Base-by-base conservation (phyloP, 2,329 filamentous ascomycete species). In the Lomentospora prolificans region DNA sequence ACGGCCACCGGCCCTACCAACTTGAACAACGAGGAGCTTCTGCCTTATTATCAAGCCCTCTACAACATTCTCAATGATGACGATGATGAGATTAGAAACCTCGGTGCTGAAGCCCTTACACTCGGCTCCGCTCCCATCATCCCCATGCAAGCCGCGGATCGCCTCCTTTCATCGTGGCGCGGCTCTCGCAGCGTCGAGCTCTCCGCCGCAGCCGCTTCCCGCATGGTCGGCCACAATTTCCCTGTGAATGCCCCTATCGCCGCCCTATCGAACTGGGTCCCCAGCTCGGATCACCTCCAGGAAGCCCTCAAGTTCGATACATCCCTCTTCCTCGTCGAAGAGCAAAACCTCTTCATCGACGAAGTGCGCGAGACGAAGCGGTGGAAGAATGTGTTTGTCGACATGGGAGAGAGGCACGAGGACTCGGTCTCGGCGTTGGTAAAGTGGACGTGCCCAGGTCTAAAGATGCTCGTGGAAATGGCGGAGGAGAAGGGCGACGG, bases 301-400 rank as follows among this genome's bases (percentile, higher is more conserved):
- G 59, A 65, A 7, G 76, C 79, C 3, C 66, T 82, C 63, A 69
- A 71, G 56, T 73, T 78, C 61, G 80, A 89, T 64, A 80, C 84
- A 59, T 76, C 84, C 3, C 79, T 99, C 0, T 99, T 99, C 66
- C 85, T 81, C 0, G 79, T 90, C 56, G 94, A 99, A 70, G 91
- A 95, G 67, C 90, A 95, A 66, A 99, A 99, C 66, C 77, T 96
- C n/a, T 97, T 89, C 67, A 75, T 92, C 52, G 92, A 97, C 66
- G 85, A 90, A 61, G 81, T 89, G 4, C 77, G 84, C 51, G 91
- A 96, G 67, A 76, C 84, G 3, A 71, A 76, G 17, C 67, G 82
- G n/a, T 96, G 90, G 90, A 70, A 77, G 0, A 67, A 67, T 14
- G 72, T 81, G 2, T 70, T 87, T 28, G 57, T 62, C 17, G 50